Evolutionary conservation across 352 stramenopile species (phyloP).

Genomic region (Peronospora tabacina): DNA sequence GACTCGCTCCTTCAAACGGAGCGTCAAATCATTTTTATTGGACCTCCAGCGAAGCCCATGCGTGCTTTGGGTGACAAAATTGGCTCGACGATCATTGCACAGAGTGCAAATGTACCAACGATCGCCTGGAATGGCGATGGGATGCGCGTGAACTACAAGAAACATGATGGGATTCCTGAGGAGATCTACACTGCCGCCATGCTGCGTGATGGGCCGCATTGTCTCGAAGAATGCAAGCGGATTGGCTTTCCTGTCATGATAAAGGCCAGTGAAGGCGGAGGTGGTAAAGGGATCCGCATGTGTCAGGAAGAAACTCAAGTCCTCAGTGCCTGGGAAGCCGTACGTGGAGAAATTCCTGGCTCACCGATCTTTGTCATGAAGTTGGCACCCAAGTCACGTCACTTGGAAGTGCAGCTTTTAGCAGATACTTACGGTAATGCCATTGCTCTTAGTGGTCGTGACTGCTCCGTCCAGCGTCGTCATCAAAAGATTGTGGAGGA

Average conservation of each 20-base stretch:
- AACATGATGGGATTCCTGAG: slow-evolving; percentile 83
- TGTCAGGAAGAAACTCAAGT: slow-evolving; percentile 89
- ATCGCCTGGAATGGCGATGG: slow-evolving; percentile 98
- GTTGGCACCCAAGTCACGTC: slow-evolving; percentile 92
- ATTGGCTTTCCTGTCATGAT: slow-evolving; percentile 99
- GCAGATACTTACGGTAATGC: slow-evolving; percentile 98
- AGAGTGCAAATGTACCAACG: slow-evolving; percentile 96
- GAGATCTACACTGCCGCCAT: slow-evolving; percentile 92
- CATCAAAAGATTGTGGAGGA: slow-evolving; percentile 99
- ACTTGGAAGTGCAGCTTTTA: slow-evolving; percentile 99
- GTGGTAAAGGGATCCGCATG: slow-evolving; percentile 99
- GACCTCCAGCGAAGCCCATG: slow-evolving; percentile 96
- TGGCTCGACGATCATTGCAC: slow-evolving; percentile 99
- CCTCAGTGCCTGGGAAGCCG: slow-evolving; percentile 91
- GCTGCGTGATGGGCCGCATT: slow-evolving; percentile 89
- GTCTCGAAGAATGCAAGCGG: slow-evolving; percentile 86
- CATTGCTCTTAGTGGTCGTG: slow-evolving; percentile 96
- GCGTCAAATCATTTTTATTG: slow-evolving; percentile 98
- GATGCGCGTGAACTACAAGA: slow-evolving; percentile 90
- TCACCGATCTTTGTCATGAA: slow-evolving; percentile 99
- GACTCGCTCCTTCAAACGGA: slow-evolving; percentile 87
- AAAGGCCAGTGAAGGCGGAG: slow-evolving; percentile 98
- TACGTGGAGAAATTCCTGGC: slow-evolving; percentile 96
- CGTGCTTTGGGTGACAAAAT: slow-evolving; percentile 99
- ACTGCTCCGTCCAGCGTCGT: slow-evolving; percentile 98